These are phyloP conservation scores for Globisporangium takayamanum DNA, from an alignment of 352 stramenopile species.

Conservation along the genomic window DNA sequence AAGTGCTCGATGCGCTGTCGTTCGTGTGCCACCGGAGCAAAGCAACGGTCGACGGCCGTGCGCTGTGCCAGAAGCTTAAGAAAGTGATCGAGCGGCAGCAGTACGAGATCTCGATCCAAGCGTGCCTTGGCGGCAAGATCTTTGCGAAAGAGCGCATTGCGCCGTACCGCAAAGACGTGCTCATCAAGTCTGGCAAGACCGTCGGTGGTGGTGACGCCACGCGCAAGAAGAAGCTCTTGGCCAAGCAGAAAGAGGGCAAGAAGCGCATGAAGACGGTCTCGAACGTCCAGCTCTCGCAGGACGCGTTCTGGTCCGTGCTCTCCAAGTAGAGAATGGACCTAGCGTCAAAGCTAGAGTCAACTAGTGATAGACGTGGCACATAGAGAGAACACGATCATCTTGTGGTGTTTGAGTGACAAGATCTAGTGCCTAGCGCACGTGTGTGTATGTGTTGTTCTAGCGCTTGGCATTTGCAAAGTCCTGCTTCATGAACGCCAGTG, in stretches of 20 bases:
- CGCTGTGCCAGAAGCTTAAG: constrained; percentile 94
- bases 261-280: constrained; percentile 95
- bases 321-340: constrained; percentile 38
- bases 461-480: constrained; percentile 35
- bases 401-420: background rate
- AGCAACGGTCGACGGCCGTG: constrained; percentile 68
- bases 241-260: constrained; percentile 99
- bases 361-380: constrained; percentile 2
- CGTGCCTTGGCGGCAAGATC: constrained; percentile 92
- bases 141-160: constrained; percentile 96
- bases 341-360: too few relatives aligned
- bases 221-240: constrained; percentile 98
- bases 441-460: background rate
- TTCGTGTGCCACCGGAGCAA: constrained; percentile 95
- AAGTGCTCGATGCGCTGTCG: constrained; percentile 94
- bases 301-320: constrained; percentile 97
- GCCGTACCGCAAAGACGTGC: constrained; percentile 95
- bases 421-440: background rate
- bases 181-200: constrained; percentile 94
- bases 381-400: background rate
- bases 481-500: constrained; percentile 70
- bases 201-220: constrained; percentile 96
- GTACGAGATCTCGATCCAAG: constrained; percentile 99
- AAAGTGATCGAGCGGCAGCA: constrained; percentile 96
- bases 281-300: constrained; percentile 95